These are phyloP conservation scores for Ceratobasidium theobromae DNA, from an alignment of 1,284 basidiomycete species.

Conservation along the genomic window DNA sequence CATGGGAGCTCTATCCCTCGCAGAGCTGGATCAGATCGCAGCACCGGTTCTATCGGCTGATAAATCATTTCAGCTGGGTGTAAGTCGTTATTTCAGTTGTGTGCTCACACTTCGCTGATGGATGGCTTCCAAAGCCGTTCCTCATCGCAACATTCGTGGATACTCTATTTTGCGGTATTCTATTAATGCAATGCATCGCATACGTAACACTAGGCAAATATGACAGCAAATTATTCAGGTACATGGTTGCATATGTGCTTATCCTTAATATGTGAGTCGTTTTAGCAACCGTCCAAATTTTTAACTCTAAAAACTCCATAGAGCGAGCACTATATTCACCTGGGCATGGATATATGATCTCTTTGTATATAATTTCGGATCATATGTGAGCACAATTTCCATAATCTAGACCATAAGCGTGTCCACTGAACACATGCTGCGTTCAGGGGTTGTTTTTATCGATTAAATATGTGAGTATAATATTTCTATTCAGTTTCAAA, in stretches of 20 bases:
- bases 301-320: neutral
- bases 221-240: conserved; percentile 6
- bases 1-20: conserved; percentile 23
- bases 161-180: conserved; percentile 13
- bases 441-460: conserved; percentile 26
- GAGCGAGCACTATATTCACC: conserved; percentile 16
- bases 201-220: conserved; percentile 8
- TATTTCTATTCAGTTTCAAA: too few species aligned
- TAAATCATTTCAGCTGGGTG: conserved; percentile 19
- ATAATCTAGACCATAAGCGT: neutral
- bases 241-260: conserved; percentile 20
- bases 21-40: conserved; percentile 18
- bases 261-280: conserved; percentile 8
- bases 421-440: neutral
- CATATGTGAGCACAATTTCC: conserved; percentile 9
- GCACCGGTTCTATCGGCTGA: neutral
- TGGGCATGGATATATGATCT: conserved; percentile 31
- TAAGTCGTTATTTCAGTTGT: neutral
- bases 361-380: conserved; percentile 28
- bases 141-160: conserved; percentile 16
- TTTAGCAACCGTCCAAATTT: neutral
- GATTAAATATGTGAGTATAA: conserved; percentile 26
- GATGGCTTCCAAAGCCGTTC: conserved; percentile 5
- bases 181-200: conserved; percentile 23
- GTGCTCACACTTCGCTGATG: neutral